Conservation (phyloP, 1,284 basidiomycete species). For the Apiotrichum porosum region DNA sequence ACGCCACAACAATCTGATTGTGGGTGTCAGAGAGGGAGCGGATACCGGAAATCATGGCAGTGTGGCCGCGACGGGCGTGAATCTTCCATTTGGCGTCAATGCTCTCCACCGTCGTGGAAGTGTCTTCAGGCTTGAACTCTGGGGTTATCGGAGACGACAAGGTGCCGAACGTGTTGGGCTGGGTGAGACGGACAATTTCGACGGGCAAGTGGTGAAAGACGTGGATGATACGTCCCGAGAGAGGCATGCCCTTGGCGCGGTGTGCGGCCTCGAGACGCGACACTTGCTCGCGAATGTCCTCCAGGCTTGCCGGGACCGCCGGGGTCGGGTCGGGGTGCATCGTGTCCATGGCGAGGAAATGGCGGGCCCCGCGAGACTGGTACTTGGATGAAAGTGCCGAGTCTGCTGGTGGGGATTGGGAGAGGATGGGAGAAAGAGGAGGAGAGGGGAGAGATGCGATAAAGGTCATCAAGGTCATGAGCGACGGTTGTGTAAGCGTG, state of each 20-base stretch:
- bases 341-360: conserved; percentile 10
- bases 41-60: conserved; percentile 93
- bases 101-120: conserved; percentile 29
- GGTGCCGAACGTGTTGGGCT: conserved; percentile 14
- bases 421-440: too few relatives aligned
- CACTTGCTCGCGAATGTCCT: conserved; percentile 49
- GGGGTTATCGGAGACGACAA: conserved; percentile 44
- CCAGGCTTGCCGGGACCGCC: conserved; percentile 36
- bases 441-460: too few relatives aligned
- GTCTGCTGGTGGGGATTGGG: too few relatives aligned
- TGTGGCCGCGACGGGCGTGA: conserved; percentile 77
- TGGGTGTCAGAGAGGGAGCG: conserved; percentile 74
- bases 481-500: too few relatives aligned
- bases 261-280: conserved; percentile 63
- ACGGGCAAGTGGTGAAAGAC: conserved; percentile 57
- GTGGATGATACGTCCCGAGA: conserved; percentile 81
- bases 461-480: too few relatives aligned
- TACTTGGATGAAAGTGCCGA: too few relatives aligned
- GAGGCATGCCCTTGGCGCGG: conserved; percentile 60
- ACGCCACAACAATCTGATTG: conserved; percentile 86
- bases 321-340: conserved; percentile 45
- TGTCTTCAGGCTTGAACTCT: conserved; percentile 46
- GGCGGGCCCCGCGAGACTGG: too few relatives aligned
- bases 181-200: conserved; percentile 39
- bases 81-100: conserved; percentile 63